phyloP scores from a whole-genome alignment of 2,329 filamentous ascomycete species.

The Fusarium albidum region DNA sequence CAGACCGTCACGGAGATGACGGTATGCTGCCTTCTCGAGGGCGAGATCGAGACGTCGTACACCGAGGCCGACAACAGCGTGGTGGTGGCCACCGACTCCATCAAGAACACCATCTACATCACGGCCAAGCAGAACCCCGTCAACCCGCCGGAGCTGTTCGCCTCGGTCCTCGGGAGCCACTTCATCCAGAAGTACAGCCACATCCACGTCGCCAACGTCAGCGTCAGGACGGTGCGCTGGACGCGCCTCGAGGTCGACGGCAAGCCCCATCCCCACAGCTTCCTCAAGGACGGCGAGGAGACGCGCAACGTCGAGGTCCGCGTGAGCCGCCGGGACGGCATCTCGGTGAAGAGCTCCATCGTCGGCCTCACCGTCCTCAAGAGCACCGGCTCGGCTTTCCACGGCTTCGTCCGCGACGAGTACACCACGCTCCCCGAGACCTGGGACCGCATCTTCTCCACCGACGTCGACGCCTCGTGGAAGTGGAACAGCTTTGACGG shows the following conservation, averaged over 20 bases:
- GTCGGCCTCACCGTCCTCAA: conserved; percentile 88
- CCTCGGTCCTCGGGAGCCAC: conserved; percentile 83
- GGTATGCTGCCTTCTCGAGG: conserved; percentile 90
- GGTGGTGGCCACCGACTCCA: conserved; percentile 94
- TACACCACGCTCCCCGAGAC: conserved; percentile 91
- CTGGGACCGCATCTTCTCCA: conserved; percentile 95
- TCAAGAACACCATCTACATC: conserved; percentile 98
- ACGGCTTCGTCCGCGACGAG: conserved; percentile 92
- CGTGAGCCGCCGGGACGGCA: conserved; percentile 72
- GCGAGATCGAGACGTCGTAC: conserved; percentile 89
- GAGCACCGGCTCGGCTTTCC: conserved; percentile 95
- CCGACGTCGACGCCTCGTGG: conserved; percentile 89
- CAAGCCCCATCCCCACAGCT: conserved; percentile 93
- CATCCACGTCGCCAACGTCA: conserved; percentile 85
- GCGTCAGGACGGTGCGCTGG: conserved; percentile 88
- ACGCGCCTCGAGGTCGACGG: conserved; percentile 87
- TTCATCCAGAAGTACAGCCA: conserved; percentile 89
- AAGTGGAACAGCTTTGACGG: conserved; percentile 77
- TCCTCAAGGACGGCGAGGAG: conserved; percentile 89
- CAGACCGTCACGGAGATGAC: conserved; percentile 96
- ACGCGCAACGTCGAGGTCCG: conserved; percentile 82
- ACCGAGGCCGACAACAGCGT: conserved; percentile 94
- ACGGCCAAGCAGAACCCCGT: conserved; percentile 93
- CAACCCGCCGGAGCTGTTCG: conserved; percentile 91
- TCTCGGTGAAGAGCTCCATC: conserved; percentile 81